Conservation (phyloP, 108 stramenopile genomes). For the Skeletonema marinoi region DNA sequence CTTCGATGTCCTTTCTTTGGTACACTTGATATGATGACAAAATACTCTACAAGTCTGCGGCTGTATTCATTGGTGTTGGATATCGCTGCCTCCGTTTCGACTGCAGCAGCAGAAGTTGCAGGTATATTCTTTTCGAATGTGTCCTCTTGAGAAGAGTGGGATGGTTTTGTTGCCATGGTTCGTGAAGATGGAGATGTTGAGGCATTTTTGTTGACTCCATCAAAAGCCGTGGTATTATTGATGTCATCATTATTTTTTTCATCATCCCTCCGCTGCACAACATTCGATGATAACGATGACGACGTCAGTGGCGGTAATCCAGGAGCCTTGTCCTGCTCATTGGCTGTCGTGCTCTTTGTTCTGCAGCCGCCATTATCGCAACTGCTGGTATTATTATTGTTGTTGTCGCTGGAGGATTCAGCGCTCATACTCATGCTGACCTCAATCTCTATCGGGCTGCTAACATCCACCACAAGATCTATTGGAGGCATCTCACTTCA, state of each 20-base stretch:
- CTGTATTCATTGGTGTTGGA: constrained; percentile 26
- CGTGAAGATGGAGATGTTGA: neutral
- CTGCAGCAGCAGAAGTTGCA: neutral
- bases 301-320: neutral
- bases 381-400: neutral
- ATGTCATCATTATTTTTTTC: neutral
- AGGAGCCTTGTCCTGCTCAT: neutral
- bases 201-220: neutral
- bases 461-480: neutral
- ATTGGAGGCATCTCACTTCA: neutral
- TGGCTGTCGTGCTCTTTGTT: neutral
- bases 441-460: neutral
- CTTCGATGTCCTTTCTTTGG: constrained; percentile 24
- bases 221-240: neutral
- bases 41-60: constrained; percentile 85
- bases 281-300: neutral
- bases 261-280: neutral
- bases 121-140: neutral
- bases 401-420: neutral
- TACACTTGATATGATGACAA: constrained; percentile 75
- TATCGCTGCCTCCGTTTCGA: neutral
- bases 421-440: constrained; percentile 1
- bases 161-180: neutral
- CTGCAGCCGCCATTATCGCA: neutral
- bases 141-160: neutral